Evolutionary conservation across 2,329 filamentous ascomycete species (phyloP).

Genomic region (Plectosphaerella sp.): DNA sequence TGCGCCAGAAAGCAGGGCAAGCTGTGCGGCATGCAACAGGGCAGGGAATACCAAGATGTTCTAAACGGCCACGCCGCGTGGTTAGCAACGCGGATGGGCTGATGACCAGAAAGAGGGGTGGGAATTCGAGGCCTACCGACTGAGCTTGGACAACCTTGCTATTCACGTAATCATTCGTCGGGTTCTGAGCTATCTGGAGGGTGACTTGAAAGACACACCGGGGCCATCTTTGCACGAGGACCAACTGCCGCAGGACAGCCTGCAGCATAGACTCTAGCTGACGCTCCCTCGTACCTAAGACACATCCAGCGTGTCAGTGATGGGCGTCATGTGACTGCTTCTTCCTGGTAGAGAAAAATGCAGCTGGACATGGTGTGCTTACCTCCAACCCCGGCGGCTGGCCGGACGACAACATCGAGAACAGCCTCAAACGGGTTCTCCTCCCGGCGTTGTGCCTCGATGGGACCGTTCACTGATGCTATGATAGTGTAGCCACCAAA

Average conservation of each 20-base stretch:
- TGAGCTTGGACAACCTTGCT: slow-evolving; percentile 56
- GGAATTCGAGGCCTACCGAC: slow-evolving; percentile 42
- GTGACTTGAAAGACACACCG: slow-evolving; percentile 76
- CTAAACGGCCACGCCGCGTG: slow-evolving; percentile 34
- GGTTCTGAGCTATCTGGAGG: slow-evolving; percentile 69
- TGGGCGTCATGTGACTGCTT: too few species aligned
- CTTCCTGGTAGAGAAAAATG: neutral
- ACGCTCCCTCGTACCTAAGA: slow-evolving; percentile 64
- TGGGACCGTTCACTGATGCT: slow-evolving; percentile 84
- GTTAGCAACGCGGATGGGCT: slow-evolving; percentile 6
- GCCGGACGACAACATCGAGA: slow-evolving; percentile 85
- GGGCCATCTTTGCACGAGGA: slow-evolving; percentile 72
- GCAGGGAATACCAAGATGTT: slow-evolving; percentile 77
- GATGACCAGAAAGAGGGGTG: neutral
- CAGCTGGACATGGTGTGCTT: slow-evolving; percentile 18
- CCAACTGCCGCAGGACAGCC: slow-evolving; percentile 66
- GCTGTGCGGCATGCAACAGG: slow-evolving; percentile 72
- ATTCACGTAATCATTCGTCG: slow-evolving; percentile 61
- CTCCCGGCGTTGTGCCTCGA: slow-evolving; percentile 84
- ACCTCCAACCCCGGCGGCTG: slow-evolving; percentile 80
- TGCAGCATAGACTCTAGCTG: slow-evolving; percentile 77
- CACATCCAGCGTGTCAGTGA: slow-evolving; percentile 15
- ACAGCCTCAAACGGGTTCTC: slow-evolving; percentile 88
- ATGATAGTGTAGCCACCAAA: slow-evolving; percentile 75
- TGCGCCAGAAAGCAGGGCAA: slow-evolving; percentile 76